phyloP scores from a whole-genome alignment of 2,329 filamentous ascomycete genomes.

The Pseudogymnoascus sp. region DNA sequence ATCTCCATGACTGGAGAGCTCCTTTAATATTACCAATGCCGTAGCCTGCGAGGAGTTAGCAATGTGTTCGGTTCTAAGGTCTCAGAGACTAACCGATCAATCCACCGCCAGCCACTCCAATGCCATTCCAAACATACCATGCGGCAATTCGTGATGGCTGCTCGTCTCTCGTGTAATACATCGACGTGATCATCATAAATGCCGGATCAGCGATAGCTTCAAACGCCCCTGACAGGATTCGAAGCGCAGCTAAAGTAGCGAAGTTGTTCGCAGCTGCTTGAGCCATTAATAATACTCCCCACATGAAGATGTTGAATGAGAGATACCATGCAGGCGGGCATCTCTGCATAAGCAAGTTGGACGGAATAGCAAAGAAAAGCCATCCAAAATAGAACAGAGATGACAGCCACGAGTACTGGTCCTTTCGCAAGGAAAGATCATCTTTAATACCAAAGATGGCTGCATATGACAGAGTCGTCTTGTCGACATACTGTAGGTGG shows the following conservation, averaged over 20 bases:
- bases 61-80: slow-evolving; percentile 12
- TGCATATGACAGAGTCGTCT: slow-evolving; percentile 48
- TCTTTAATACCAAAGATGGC: slow-evolving; percentile 53
- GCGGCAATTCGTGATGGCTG: slow-evolving; percentile 26
- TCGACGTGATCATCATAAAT: slow-evolving; percentile 27
- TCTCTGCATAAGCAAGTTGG: slow-evolving; percentile 23
- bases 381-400: slow-evolving; percentile 20
- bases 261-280: slow-evolving; percentile 15
- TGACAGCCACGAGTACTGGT: neutral
- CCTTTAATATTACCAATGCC: slow-evolving; percentile 21
- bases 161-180: slow-evolving; percentile 28
- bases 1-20: slow-evolving; percentile 17
- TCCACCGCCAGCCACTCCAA: slow-evolving; percentile 17
- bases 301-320: slow-evolving; percentile 10
- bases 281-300: slow-evolving; percentile 4
- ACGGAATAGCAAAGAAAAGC: slow-evolving; percentile 26
- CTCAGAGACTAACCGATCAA: slow-evolving; percentile 11
- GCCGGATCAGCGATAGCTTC: slow-evolving; percentile 24
- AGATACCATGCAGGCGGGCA: slow-evolving; percentile 28
- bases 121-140: slow-evolving; percentile 14
- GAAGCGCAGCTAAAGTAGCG: slow-evolving; percentile 13
- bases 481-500: slow-evolving; percentile 36
- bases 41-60: slow-evolving; percentile 19
- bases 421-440: slow-evolving; percentile 33
- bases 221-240: slow-evolving; percentile 22